Evolutionary conservation across 2,329 filamentous ascomycete genomes (phyloP), one percentile per base, ranked within the genome.

Genomic region (Microsporum canis): DNA sequence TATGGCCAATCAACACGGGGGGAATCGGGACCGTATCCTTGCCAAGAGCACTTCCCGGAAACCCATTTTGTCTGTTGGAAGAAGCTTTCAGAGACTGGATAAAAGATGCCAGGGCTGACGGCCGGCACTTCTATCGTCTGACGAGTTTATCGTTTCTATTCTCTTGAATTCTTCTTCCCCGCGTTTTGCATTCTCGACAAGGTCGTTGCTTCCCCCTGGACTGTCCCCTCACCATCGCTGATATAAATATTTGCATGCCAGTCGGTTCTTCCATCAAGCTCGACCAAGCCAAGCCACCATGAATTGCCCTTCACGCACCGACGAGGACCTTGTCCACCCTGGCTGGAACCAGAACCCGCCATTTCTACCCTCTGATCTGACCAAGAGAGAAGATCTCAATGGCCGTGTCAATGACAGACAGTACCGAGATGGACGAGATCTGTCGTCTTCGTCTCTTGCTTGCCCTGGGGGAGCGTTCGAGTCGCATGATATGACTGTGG

Each of bases 221-320:
- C n/a, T 12, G 10, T 12, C 3, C 49, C 49, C 31, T 10, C 31
- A 33, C 17, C 14, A 53, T 34, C 29, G 27, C 27, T 53, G 49
- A 23, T 23, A 23, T n/a, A 8, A 33, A 31, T 53, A 34, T 34
- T 23, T 47, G 27, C 27, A 47, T 47, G n/a, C 10, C 34, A 10
- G 10, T 10, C 34, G 34, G 34, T 10, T 36, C 34, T 10, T 10
- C 34, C 34, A 36, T 36, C 34, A 36, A 10, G 34, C 10, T 36
- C 10, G 10, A 5, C 23, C 43, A 3, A 2, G 2, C n/a, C 17
- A 59, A 8, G 2, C n/a, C 62, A 63, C 36, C 47, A 82, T 83
- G 80, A 83, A 82, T 65, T 80, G 80, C 63, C 79, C 81, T 10
- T 81, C 80, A 34, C 77, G 80, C 63, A 81, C 78, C 57, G 80